These are phyloP conservation scores for Fusarium sp. DNA, from an alignment of 2,329 filamentous ascomycete species.

Conservation along the genomic window DNA sequence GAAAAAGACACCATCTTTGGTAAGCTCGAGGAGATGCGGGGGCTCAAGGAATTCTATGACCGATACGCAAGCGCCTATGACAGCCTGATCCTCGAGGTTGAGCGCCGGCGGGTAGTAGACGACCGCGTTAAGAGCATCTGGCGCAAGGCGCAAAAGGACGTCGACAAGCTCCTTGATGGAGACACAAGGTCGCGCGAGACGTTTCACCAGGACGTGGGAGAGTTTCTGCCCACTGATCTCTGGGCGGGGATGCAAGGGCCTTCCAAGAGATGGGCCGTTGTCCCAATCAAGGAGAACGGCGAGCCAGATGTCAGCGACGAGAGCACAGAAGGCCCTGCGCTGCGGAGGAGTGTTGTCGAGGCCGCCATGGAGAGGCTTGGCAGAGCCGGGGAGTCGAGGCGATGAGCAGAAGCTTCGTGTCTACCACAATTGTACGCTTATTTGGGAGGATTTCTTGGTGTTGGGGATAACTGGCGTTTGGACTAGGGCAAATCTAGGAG, in stretches of 20 bases:
- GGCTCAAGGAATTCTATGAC: conserved; percentile 87
- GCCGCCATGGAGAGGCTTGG: conserved; percentile 42
- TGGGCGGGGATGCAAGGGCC: conserved; percentile 83
- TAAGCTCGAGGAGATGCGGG: conserved; percentile 83
- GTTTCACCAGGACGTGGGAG: conserved; percentile 87
- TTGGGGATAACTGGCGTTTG: conserved; percentile 17
- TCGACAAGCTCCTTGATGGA: conserved; percentile 81
- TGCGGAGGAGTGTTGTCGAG: conserved; percentile 46
- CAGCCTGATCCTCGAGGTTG: conserved; percentile 86
- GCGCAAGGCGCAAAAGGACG: conserved; percentile 81
- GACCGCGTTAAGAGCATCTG: conserved; percentile 82
- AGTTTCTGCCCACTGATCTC: conserved; percentile 89
- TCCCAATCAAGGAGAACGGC: conserved; percentile 52
- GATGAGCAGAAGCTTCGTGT: conserved; percentile 4
- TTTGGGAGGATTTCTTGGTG: conserved; percentile 11
- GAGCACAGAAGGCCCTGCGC: conserved; percentile 20
- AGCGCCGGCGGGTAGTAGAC: conserved; percentile 80
- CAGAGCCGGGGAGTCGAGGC: conserved; percentile 25
- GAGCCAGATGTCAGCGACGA: conserved; percentile 25
- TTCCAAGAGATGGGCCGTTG: conserved; percentile 67
- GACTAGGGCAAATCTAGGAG: not conserved
- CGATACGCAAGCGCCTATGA: conserved; percentile 90
- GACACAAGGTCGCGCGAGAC: conserved; percentile 82
- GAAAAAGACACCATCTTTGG: conserved; percentile 79
- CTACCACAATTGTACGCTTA: not conserved